These are phyloP conservation scores for Clathrus columnatus DNA, from an alignment of 768 basidiomycete genomes.

Conservation along the genomic window DNA sequence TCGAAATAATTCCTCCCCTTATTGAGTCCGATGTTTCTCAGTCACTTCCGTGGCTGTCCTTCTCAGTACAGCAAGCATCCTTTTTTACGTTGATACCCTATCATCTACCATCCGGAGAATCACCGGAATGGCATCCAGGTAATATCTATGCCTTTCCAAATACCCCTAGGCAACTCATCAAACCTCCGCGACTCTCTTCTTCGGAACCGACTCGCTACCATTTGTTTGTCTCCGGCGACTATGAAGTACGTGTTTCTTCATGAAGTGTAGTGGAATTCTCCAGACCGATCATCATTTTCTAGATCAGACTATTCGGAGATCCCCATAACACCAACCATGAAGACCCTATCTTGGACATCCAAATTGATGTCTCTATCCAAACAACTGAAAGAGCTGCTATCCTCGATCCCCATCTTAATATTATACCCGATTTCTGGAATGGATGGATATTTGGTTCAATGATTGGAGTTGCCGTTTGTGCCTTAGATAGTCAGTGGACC, in stretches of 20 bases:
- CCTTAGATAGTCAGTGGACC: conserved; percentile 47
- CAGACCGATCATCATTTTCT: conserved; percentile 3
- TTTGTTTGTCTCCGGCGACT: conserved; percentile 71
- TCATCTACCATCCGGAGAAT: conserved; percentile 12
- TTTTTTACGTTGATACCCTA: conserved; percentile 63
- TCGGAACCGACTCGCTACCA: conserved; percentile 46
- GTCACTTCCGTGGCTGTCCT: conserved; percentile 38
- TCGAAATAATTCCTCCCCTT: conserved; percentile 47
- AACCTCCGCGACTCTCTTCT: conserved; percentile 40
- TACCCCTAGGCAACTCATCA: conserved; percentile 39
- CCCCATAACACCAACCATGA: conserved; percentile 36
- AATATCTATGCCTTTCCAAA: conserved; percentile 72
- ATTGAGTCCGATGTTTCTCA: not conserved
- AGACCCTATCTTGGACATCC: conserved; percentile 49
- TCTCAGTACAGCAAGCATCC: conserved; percentile 62
- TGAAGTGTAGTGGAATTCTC: not conserved
- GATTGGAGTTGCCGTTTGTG: conserved; percentile 55
- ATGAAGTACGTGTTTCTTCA: conserved; percentile 47
- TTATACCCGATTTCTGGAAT: conserved; percentile 61
- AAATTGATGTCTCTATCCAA: conserved; percentile 39
- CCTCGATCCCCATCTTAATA: conserved; percentile 43
- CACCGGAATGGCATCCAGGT: conserved; percentile 66
- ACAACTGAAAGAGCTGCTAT: conserved; percentile 22
- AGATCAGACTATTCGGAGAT: conserved; percentile 83
- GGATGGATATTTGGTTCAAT: conserved; percentile 69